Base-by-base conservation (phyloP, 805 yeast genomes). In the Saturnispora serradocipensis region DNA sequence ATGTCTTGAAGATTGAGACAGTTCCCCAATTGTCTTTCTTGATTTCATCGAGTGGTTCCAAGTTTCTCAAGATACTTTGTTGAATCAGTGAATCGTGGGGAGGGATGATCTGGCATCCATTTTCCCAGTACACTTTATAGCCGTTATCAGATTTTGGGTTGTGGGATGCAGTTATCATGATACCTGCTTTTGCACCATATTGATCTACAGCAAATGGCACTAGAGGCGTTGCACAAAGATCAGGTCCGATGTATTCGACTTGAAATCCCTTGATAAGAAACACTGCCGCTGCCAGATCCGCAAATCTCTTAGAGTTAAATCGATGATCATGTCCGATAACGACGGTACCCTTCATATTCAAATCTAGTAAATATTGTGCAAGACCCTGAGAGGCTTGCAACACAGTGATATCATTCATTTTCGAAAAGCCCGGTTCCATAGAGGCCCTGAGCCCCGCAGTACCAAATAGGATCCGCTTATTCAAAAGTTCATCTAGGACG, bases 311-410 rank as follows among this genome's bases (percentile, higher is more conserved):
- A 0, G 98, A 91, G 60, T 88, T 77, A 67, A 77, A 82, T 36
- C 99, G 73, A 66, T 93, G 98, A 64, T 91, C 99, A 68, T 89
- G 89, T 1, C 98, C 98, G 40, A 91, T 70, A 0, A 89, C 96
- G 16, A 87, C 73, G 1, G 76, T 68, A 11, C 45, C 47, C 3
- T 63, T 24, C 70, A 65, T 62, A 61, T 3, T 62, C 64, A 50
- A 54, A 60, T 22, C 49, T 20, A 72, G 53, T 7, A 76, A 50
- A 59, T 84, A 83, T 46, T 65, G 64, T 0, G 88, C 81, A 18
- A 86, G 67, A 1, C 95, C 96, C 59, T 88, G 96, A 0, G 97
- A 81, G 0, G 98, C 90, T 69, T 91, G 98, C 44, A 88, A 62
- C 1, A 91, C 85, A 0, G 97, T 88, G 16, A 91, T 83, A 55